phyloP scores from a whole-genome alignment of 306 rosid genomes.

The Malus sylvestris region DNA sequence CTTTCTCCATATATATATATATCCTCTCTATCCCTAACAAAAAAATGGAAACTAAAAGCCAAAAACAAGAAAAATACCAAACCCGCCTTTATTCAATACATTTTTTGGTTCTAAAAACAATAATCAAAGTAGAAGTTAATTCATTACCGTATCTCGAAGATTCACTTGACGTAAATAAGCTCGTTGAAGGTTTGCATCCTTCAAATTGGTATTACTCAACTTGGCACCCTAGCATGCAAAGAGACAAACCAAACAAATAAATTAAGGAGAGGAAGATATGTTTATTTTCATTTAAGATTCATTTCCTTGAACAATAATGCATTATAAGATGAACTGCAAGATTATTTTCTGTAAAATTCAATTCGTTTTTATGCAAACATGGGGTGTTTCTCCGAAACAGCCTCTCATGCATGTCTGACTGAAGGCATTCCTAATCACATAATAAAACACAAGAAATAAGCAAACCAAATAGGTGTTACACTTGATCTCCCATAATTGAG shows the following conservation, averaged over 20 bases:
- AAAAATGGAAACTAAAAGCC: too few species aligned
- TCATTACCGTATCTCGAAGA: constrained; percentile 69
- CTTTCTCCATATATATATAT: too few species aligned
- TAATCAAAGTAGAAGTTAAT: too few species aligned
- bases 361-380: background rate
- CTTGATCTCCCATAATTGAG: background rate
- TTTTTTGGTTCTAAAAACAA: too few species aligned
- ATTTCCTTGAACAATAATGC: background rate
- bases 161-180: constrained; percentile 80
- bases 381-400: background rate
- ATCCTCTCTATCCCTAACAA: too few species aligned
- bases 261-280: background rate
- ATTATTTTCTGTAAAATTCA: background rate
- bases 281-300: background rate
- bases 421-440: background rate
- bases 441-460: background rate
- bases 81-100: too few species aligned
- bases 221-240: constrained; percentile 67
- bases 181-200: constrained; percentile 83
- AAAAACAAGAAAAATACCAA: too few species aligned
- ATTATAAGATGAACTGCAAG: background rate
- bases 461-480: background rate
- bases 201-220: constrained; percentile 68
- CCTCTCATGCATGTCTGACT: background rate
- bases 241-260: background rate